phyloP scores from a whole-genome alignment of 2,329 filamentous ascomycete genomes.

The Fusarium metavorans region DNA sequence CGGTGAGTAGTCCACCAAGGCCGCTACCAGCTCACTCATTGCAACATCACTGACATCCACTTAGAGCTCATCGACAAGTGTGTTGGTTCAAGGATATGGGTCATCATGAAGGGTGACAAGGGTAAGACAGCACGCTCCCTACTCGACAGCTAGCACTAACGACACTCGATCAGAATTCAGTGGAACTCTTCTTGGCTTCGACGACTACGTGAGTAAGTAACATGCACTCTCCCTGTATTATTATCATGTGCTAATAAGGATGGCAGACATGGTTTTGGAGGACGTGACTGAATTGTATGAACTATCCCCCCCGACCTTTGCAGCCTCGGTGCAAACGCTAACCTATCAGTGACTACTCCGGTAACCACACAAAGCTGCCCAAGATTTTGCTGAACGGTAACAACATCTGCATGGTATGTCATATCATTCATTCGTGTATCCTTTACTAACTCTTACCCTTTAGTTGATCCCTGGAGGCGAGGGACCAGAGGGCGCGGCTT shows the following conservation, averaged over 20 bases:
- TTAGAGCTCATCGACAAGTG: slow-evolving; percentile 98
- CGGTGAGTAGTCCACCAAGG: slow-evolving; percentile 59
- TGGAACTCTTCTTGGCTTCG: slow-evolving; percentile 93
- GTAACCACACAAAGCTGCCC: slow-evolving; percentile 86
- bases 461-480: slow-evolving; percentile 86
- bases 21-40: not conserved
- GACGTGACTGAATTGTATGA: slow-evolving; percentile 95
- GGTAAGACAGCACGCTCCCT: slow-evolving; percentile 62
- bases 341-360: slow-evolving; percentile 84
- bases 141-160: slow-evolving; percentile 18
- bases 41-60: slow-evolving; percentile 32
- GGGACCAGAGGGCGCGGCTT: slow-evolving; percentile 64
- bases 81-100: slow-evolving; percentile 97
- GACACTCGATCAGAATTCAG: slow-evolving; percentile 79
- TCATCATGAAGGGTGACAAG: slow-evolving; percentile 99
- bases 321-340: slow-evolving; percentile 20
- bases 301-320: not conserved
- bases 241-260: slow-evolving; percentile 36
- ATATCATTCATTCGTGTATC: not conserved
- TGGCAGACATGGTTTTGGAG: slow-evolving; percentile 94
- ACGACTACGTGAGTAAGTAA: slow-evolving; percentile 98
- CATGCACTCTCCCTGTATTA: not conserved
- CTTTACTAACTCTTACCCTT: slow-evolving; percentile 16
- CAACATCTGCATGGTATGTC: slow-evolving; percentile 96
- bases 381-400: slow-evolving; percentile 98